Evolutionary conservation across 1,284 basidiomycete species (phyloP).

Genomic region (Fomitopsis schrenkii): DNA sequence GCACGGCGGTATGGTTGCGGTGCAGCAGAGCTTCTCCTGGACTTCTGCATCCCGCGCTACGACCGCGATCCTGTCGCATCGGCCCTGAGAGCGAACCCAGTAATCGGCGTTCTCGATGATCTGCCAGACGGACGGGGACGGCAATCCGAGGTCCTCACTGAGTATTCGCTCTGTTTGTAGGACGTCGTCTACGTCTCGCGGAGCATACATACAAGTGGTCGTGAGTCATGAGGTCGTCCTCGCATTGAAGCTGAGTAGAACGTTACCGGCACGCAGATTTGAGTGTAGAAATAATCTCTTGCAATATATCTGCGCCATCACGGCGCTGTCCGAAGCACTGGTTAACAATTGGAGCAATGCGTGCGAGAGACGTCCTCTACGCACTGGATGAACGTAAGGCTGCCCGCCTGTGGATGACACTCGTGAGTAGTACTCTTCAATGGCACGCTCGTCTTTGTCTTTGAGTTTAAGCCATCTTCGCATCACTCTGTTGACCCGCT

Average conservation of each 20-base stretch:
- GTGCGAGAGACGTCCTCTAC: neutral
- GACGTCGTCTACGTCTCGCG: neutral
- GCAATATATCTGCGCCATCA: neutral
- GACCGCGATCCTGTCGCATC: neutral
- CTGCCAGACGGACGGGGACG: neutral
- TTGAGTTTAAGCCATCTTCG: neutral
- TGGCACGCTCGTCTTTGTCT: neutral
- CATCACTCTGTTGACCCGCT: neutral
- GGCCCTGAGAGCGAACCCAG: neutral
- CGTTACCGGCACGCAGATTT: neutral
- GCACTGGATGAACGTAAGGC: neutral
- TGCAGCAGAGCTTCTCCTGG: neutral
- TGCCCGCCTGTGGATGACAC: no score
- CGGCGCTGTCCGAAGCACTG: neutral
- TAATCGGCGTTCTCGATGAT: neutral
- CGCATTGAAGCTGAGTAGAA: neutral
- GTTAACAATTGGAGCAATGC: neutral
- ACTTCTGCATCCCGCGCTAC: neutral
- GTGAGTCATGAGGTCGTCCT: neutral
- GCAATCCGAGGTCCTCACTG: neutral
- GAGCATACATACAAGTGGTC: neutral
- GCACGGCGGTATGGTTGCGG: neutral
- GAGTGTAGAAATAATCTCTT: neutral
- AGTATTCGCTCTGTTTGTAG: neutral
- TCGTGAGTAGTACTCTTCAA: no score